Evolutionary conservation across 192 early-diverging fungal species (phyloP).

Genomic region (Backusella morwellensis): DNA sequence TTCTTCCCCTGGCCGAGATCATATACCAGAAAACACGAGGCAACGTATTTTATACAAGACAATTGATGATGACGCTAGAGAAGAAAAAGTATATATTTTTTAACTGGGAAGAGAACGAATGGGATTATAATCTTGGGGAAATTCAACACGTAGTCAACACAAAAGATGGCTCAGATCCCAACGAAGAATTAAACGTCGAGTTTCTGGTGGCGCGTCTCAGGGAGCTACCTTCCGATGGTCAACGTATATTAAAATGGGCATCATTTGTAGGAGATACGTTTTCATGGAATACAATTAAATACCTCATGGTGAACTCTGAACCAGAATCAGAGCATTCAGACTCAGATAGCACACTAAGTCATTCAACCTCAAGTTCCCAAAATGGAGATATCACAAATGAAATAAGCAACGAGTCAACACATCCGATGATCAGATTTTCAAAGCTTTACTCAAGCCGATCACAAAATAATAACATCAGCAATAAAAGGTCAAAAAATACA

Average conservation of each 20-base stretch:
- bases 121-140: conserved; percentile 26
- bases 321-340: conserved; percentile 21
- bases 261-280: conserved; percentile 36
- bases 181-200: conserved; percentile 24
- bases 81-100: conserved; percentile 36
- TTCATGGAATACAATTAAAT: conserved; percentile 30
- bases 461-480: background rate
- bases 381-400: background rate
- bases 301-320: conserved; percentile 27
- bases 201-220: conserved; percentile 18
- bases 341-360: background rate
- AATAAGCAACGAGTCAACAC: background rate
- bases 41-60: conserved; percentile 29
- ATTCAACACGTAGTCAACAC: conserved; percentile 18
- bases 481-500: background rate
- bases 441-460: background rate
- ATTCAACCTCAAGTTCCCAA: background rate
- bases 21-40: conserved; percentile 28
- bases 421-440: conserved; percentile 4
- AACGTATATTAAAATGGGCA: conserved; percentile 32
- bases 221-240: conserved; percentile 26
- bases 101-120: conserved; percentile 33
- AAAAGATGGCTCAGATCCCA: background rate
- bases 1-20: conserved; percentile 23
- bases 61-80: conserved; percentile 18